These are phyloP conservation scores for Hysterium pulicare DNA, from an alignment of 2,329 filamentous ascomycete species.

Conservation along the genomic window DNA sequence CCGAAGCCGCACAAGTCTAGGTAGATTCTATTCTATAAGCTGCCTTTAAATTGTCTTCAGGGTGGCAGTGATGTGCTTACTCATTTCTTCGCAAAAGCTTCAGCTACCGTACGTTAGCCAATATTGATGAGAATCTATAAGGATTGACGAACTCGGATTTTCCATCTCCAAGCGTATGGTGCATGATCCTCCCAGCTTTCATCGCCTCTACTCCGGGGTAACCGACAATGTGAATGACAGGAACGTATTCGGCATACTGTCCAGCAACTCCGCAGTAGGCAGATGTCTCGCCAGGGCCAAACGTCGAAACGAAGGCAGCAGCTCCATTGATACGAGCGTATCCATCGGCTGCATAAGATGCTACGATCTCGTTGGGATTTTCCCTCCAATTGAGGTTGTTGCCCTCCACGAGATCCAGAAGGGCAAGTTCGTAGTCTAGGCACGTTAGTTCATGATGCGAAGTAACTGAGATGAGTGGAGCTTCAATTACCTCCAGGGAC, in stretches of 20 bases:
- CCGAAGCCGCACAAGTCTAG: no score
- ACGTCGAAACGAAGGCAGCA: slow-evolving; percentile 16
- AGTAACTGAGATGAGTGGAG: not conserved
- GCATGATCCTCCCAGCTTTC: slow-evolving; percentile 17
- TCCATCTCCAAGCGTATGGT: slow-evolving; percentile 25
- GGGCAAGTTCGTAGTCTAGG: slow-evolving; percentile 11
- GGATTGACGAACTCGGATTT: slow-evolving; percentile 12
- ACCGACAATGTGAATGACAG: slow-evolving; percentile 17
- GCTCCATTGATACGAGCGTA: slow-evolving; percentile 13
- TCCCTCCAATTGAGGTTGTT: slow-evolving; percentile 14
- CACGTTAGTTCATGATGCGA: not conserved
- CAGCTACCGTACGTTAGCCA: no score
- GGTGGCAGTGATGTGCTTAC: slow-evolving; percentile 21
- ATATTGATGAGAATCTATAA: not conserved
- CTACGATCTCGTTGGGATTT: slow-evolving; percentile 16
- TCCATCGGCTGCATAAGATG: slow-evolving; percentile 12
- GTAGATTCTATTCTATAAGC: no score
- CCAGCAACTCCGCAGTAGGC: slow-evolving; percentile 16
- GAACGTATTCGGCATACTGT: slow-evolving; percentile 14
- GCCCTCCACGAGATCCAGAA: slow-evolving; percentile 15
- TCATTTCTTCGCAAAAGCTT: slow-evolving; percentile 22
- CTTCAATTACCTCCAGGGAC: slow-evolving; percentile 26
- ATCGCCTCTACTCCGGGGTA: slow-evolving; percentile 18
- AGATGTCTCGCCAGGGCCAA: slow-evolving; percentile 14
- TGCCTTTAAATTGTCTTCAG: no score